phyloP scores from a whole-genome alignment of 108 stramenopile species.

The Nannochloropsis salina region DNA sequence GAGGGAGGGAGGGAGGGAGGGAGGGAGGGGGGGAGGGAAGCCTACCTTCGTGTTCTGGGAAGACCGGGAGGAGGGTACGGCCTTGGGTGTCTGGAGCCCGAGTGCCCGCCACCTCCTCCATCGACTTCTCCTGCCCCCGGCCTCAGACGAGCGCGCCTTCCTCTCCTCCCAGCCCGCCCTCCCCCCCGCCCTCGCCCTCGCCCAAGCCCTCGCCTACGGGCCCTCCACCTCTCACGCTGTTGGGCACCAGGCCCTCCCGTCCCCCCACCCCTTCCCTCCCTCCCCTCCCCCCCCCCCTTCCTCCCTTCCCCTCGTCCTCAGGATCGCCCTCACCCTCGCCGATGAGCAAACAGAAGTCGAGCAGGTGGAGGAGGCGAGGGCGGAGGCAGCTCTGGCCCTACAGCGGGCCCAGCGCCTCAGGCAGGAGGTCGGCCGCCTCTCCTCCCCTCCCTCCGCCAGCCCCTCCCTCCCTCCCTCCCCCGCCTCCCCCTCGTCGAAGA shows the following conservation, averaged over 20 bases:
- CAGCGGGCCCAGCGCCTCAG: background rate
- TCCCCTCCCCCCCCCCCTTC: background rate
- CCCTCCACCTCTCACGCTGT: background rate
- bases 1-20: background rate
- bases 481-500: background rate
- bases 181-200: background rate
- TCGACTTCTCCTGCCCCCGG: background rate
- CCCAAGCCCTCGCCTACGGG: background rate
- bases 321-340: background rate
- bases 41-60: background rate
- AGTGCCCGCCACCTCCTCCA: background rate
- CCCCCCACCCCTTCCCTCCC: background rate
- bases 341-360: background rate
- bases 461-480: constrained; percentile 18
- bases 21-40: background rate
- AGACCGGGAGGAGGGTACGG: background rate
- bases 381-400: background rate
- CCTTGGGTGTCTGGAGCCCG: background rate
- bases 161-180: background rate
- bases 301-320: background rate
- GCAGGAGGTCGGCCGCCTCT: background rate
- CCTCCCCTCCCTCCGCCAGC: background rate
- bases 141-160: background rate
- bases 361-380: background rate
- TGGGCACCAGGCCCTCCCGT: background rate